phyloP scores from a whole-genome alignment of 352 stramenopile genomes.

The Plasmopara halstedii region DNA sequence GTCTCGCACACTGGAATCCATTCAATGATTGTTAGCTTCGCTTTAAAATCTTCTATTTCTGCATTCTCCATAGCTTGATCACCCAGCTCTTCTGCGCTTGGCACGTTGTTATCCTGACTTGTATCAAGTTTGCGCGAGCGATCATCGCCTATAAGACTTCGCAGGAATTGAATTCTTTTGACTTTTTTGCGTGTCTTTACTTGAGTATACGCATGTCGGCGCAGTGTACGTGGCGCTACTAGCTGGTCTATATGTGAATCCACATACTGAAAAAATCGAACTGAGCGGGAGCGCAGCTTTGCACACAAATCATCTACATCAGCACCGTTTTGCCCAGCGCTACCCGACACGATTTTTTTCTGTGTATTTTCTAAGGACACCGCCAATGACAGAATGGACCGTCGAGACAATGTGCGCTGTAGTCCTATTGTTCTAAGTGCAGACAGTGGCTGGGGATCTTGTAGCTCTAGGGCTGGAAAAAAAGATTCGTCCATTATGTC shows the following conservation, averaged over 20 bases:
- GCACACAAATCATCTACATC: constrained; percentile 14
- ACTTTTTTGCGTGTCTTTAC: constrained; percentile 36
- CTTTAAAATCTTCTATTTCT: constrained; percentile 61
- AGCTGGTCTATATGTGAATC: constrained; percentile 52
- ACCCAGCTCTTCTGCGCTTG: constrained; percentile 22
- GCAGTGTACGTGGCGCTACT: constrained; percentile 17
- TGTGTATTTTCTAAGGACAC: constrained; percentile 55
- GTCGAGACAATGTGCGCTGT: constrained; percentile 53
- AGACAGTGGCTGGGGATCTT: constrained; percentile 43
- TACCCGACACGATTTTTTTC: constrained; percentile 18
- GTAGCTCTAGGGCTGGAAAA: constrained; percentile 53
- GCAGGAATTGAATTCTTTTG: constrained; percentile 48
- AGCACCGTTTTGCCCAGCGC: constrained; percentile 4
- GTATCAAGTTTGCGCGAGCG: constrained; percentile 6
- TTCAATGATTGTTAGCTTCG: constrained; percentile 41
- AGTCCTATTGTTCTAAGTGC: constrained; percentile 54
- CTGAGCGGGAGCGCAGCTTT: constrained; percentile 28
- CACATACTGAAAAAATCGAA: constrained; percentile 61
- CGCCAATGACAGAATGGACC: constrained; percentile 53
- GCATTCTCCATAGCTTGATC: constrained; percentile 23
- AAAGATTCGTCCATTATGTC: constrained; percentile 65
- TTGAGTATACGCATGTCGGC: constrained; percentile 16
- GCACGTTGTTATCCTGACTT: background rate
- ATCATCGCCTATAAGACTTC: constrained; percentile 39
- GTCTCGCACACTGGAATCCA: constrained; percentile 50